Percentiles rank a stretch among this genome's conserved stretches.
Evolutionary conservation across 441 rosid species (phyloP).

Genomic region (Gossypium lobatum): DNA sequence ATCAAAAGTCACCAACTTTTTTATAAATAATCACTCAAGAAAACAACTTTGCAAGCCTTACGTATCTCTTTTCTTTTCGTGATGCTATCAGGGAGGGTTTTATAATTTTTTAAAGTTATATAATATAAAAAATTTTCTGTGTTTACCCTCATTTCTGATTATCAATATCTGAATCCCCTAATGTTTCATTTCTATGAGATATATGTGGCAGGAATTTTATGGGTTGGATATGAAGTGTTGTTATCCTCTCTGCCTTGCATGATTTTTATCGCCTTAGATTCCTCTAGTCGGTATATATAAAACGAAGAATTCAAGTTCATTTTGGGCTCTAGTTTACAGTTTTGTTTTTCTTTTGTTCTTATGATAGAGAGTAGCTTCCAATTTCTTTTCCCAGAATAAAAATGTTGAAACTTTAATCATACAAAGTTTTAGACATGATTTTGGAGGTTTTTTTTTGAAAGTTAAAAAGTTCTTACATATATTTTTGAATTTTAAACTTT

Average conservation of each 20-base stretch:
- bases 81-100: background rate
- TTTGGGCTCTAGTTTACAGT: background rate
- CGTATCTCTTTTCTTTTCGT: background rate
- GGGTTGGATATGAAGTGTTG: background rate
- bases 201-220: background rate
- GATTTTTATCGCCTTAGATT: background rate
- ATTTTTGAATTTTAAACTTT: no score
- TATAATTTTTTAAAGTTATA: background rate
- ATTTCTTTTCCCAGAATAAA: no score
- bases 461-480: no score
- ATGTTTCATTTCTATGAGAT: background rate
- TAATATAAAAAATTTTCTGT: background rate
- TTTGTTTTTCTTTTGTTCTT: no score
- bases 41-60: background rate
- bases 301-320: background rate
- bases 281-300: background rate
- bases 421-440: no score
- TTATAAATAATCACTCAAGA: background rate
- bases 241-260: background rate
- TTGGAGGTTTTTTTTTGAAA: no score
- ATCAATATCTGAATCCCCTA: background rate
- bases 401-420: no score
- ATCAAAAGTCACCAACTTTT: slow-evolving; percentile 11
- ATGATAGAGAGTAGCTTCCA: no score
- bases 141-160: slow-evolving; percentile 5